Evolutionary conservation across 352 stramenopile species (phyloP).

Genomic region (Phytophthora uliginosa): DNA sequence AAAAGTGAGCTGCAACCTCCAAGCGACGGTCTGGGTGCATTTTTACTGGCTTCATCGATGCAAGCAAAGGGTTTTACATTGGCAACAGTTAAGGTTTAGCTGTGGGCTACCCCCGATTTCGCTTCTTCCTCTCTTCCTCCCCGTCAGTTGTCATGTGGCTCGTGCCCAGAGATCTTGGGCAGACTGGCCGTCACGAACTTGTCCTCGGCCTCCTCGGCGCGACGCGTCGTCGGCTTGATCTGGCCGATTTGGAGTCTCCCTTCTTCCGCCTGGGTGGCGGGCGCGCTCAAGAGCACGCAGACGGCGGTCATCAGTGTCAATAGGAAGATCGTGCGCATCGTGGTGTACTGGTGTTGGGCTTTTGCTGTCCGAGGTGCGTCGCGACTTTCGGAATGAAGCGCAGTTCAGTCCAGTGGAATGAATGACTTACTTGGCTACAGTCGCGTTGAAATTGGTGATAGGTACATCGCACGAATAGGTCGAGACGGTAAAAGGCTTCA

Average conservation of each 20-base stretch:
- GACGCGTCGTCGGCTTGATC: slow-evolving; percentile 18
- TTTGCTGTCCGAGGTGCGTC: slow-evolving; percentile 13
- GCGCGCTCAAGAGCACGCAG: slow-evolving; percentile 17
- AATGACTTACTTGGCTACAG: slow-evolving; percentile 12
- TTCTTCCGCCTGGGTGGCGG: slow-evolving; percentile 16
- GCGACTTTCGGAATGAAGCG: slow-evolving; percentile 19
- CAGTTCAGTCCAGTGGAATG: neutral
- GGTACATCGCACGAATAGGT: neutral
- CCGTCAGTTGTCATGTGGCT: slow-evolving; percentile 8
- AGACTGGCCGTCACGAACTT: slow-evolving; percentile 24
- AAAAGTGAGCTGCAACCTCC: neutral
- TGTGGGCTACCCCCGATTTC: neutral
- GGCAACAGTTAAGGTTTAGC: neutral
- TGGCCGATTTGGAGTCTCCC: slow-evolving; percentile 19
- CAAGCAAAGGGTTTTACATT: no score
- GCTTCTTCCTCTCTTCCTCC: no score
- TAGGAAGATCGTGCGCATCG: slow-evolving; percentile 26
- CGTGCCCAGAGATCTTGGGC: slow-evolving; percentile 15
- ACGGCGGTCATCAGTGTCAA: slow-evolving; percentile 4
- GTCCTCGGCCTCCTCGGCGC: slow-evolving; percentile 21
- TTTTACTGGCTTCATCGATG: slow-evolving; percentile 16
- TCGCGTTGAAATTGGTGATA: slow-evolving; percentile 17
- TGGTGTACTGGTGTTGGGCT: slow-evolving; percentile 3
- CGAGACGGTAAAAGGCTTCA: neutral
- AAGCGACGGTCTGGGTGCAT: slow-evolving; percentile 11